A percentile compares a stretch with the other conserved stretches of the same genome.
Conservation (phyloP, 2,329 filamentous ascomycete genomes). For the Phaeomoniella chlamydospora region DNA sequence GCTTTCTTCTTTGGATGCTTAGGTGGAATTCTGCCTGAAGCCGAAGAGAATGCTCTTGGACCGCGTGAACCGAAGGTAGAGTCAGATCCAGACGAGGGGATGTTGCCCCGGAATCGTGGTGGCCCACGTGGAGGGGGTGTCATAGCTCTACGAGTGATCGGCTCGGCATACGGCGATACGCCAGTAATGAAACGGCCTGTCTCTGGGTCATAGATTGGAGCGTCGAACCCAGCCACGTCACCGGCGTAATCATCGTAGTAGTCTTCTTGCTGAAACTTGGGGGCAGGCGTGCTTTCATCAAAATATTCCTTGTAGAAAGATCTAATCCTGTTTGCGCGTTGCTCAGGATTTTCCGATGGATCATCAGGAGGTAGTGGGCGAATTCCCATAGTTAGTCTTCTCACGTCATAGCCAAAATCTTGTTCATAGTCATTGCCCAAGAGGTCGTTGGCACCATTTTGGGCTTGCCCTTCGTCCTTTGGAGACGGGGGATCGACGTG, state of each 20-base stretch:
- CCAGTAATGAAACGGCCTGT: conserved; percentile 48
- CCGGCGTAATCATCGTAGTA: conserved; percentile 63
- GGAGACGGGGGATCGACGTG: not conserved
- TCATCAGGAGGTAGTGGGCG: conserved; percentile 81
- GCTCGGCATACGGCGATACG: conserved; percentile 59
- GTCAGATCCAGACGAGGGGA: conserved; percentile 2
- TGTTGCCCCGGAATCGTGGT: conserved; percentile 33
- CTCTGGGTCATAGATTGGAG: conserved; percentile 40
- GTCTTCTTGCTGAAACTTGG: conserved; percentile 21
- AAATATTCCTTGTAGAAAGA: conserved; percentile 99
- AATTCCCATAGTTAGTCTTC: conserved; percentile 46
- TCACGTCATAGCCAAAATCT: conserved; percentile 21
- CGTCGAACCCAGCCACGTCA: conserved; percentile 52
- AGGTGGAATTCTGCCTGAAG: conserved; percentile 31
- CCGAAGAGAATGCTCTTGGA: conserved; percentile 52
- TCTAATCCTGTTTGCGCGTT: conserved; percentile 86
- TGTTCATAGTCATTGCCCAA: conserved; percentile 5
- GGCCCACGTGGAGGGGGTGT: conserved; percentile 70
- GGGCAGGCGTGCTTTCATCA: conserved; percentile 55
- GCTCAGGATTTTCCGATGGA: conserved; percentile 78
- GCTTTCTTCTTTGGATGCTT: conserved; percentile 40
- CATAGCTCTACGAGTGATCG: conserved; percentile 81
- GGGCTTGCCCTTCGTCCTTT: conserved; percentile 3
- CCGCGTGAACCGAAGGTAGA: conserved; percentile 21
- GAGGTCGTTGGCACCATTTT: conserved; percentile 1